These are phyloP conservation scores for Zygosaccharomyces bisporus DNA, from an alignment of 805 yeast genomes.

Conservation along the genomic window DNA sequence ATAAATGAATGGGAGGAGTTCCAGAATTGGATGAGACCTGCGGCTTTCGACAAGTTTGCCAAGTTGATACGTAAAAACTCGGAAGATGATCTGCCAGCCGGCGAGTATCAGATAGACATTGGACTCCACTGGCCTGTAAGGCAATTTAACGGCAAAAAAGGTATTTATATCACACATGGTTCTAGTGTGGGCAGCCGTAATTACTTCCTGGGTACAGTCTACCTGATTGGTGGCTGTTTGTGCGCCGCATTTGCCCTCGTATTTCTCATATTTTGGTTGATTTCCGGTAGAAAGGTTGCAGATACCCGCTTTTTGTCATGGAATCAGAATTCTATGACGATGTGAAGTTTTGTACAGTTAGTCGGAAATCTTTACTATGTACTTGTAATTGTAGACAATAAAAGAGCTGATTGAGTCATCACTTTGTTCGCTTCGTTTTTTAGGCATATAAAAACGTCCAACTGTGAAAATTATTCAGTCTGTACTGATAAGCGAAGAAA, in stretches of 20 bases:
- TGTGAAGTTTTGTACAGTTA: neutral
- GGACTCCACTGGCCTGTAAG: constrained; percentile 80
- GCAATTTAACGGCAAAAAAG: constrained; percentile 64
- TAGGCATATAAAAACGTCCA: neutral
- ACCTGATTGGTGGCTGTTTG: constrained; percentile 73
- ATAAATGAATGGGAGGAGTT: constrained; percentile 73
- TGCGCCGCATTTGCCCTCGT: constrained; percentile 55
- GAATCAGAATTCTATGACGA: constrained; percentile 40
- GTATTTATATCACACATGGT: constrained; percentile 62
- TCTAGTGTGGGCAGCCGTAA: constrained; percentile 77
- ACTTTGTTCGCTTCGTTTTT: neutral
- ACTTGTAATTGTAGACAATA: neutral
- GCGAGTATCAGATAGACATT: constrained; percentile 59
- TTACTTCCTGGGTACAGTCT: constrained; percentile 63
- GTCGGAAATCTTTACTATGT: neutral
- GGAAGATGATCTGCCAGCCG: constrained; percentile 49
- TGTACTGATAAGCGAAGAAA: neutral
- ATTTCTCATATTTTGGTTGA: constrained; percentile 51
- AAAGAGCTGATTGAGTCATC: neutral
- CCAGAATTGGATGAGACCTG: constrained; percentile 96
- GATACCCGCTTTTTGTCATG: constrained; percentile 69
- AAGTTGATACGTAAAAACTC: constrained; percentile 65
- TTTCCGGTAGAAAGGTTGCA: constrained; percentile 67
- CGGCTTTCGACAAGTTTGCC: constrained; percentile 65
- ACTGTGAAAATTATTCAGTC: neutral